These are phyloP conservation scores for Nakazawaea siamensis DNA, from an alignment of 805 yeast genomes.

Conservation along the genomic window DNA sequence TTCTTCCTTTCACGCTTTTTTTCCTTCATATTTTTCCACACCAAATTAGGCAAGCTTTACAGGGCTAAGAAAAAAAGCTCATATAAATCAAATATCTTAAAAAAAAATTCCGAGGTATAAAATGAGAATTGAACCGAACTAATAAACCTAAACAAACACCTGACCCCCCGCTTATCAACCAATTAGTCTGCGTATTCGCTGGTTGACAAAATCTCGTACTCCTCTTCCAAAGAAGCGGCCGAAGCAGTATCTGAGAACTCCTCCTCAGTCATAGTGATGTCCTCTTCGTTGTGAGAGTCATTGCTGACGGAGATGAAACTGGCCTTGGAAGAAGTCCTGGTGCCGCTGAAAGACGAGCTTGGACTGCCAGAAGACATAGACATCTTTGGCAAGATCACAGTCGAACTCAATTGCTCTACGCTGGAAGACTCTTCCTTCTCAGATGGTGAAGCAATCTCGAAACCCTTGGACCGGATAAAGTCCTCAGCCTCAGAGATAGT, in stretches of 20 bases:
- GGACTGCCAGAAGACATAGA: not conserved
- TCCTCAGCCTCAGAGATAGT: conserved; percentile 1
- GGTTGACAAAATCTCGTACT: conserved; percentile 8
- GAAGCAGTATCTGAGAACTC: no score
- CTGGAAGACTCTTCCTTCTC: not conserved
- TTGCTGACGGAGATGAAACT: conserved; percentile 2
- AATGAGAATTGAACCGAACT: no score
- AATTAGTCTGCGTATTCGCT: no score
- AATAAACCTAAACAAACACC: no score
- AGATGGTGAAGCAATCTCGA: not conserved
- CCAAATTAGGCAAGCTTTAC: no score
- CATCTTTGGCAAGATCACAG: conserved; percentile 9
- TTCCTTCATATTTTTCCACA: no score
- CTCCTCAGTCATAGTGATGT: no score
- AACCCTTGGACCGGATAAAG: conserved; percentile 1
- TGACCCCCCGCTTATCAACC: no score
- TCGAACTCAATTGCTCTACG: conserved; percentile 2
- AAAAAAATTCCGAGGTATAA: no score
- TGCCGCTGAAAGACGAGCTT: conserved; percentile 1
- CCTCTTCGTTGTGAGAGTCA: not conserved
- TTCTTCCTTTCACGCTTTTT: no score
- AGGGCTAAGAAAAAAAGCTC: no score
- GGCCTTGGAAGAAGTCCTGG: not conserved
- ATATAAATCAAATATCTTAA: no score
- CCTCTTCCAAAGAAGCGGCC: conserved; percentile 3